phyloP scores from a whole-genome alignment of 768 basidiomycete genomes.

The Rhodotorula babjevae region DNA sequence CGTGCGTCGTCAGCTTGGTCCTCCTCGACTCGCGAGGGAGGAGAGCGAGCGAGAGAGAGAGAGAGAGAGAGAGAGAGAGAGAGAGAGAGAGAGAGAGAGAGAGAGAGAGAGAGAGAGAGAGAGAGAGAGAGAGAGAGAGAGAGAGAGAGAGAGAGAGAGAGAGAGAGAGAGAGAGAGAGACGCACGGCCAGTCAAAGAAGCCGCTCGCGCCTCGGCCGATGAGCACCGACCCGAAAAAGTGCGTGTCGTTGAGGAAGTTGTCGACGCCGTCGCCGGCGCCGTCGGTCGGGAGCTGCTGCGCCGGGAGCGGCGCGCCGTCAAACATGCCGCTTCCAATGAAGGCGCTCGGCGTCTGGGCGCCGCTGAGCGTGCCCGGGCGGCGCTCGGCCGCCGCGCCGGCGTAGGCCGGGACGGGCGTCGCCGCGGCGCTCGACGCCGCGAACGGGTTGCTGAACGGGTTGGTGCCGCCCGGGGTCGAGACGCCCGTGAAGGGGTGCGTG shows the following conservation, averaged over 20 bases:
- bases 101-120: too few relatives aligned
- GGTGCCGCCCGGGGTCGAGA: neutral
- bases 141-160: neutral
- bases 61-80: too few relatives aligned
- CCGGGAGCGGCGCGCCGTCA: constrained; percentile 2
- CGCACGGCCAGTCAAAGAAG: constrained; percentile 22
- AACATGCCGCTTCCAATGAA: constrained; percentile 8
- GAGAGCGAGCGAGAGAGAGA: too few relatives aligned
- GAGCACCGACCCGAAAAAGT: constrained; percentile 24
- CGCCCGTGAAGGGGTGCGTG: neutral
- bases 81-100: too few relatives aligned
- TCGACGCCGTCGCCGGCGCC: constrained; percentile 7
- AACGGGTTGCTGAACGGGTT: constrained; percentile 29
- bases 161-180: neutral
- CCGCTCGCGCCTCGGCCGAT: constrained; percentile 22
- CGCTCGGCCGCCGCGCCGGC: neutral
- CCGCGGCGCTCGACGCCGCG: constrained; percentile 7
- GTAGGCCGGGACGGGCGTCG: constrained; percentile 9
- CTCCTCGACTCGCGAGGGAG: too few relatives aligned
- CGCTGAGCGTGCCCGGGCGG: neutral
- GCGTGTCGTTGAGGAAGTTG: constrained; percentile 24
- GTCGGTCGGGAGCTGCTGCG: neutral
- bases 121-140: too few relatives aligned
- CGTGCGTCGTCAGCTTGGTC: neutral
- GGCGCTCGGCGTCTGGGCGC: constrained; percentile 7